These are phyloP conservation scores for Tolypocladium cylindrosporum DNA, from an alignment of 2,329 filamentous ascomycete genomes.

Conservation along the genomic window DNA sequence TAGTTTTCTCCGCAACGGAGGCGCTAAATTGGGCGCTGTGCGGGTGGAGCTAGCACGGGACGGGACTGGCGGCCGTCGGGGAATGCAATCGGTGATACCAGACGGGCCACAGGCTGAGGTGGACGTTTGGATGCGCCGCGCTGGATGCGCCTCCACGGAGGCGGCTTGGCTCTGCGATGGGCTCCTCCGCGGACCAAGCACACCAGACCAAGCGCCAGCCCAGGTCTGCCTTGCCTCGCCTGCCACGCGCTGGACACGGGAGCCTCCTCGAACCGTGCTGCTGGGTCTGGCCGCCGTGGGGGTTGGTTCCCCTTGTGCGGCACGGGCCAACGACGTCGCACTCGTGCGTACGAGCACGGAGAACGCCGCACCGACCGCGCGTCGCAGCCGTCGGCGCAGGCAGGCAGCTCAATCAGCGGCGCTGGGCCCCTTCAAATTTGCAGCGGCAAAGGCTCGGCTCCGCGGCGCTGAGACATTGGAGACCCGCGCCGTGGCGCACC, in stretches of 20 bases:
- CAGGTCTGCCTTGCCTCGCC: background rate
- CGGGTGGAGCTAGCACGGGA: background rate
- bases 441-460: too few species aligned
- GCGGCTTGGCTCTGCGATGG: background rate
- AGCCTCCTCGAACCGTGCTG: background rate
- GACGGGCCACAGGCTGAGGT: background rate
- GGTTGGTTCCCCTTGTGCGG: background rate
- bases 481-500: background rate
- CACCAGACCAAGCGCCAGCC: too few species aligned
- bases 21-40: background rate
- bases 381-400: background rate
- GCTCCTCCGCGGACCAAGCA: background rate
- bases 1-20: background rate
- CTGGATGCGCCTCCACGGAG: background rate
- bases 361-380: background rate
- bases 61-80: constrained; percentile 1
- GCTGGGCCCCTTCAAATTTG: too few species aligned
- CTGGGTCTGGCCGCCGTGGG: background rate
- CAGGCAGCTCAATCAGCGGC: too few species aligned
- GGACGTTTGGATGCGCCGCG: too few species aligned
- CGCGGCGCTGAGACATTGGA: background rate
- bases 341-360: background rate
- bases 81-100: constrained; percentile 2
- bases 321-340: background rate
- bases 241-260: background rate